phyloP scores from a whole-genome alignment of 176 grass and related monocot genomes.

The Triticum turgidum region DNA sequence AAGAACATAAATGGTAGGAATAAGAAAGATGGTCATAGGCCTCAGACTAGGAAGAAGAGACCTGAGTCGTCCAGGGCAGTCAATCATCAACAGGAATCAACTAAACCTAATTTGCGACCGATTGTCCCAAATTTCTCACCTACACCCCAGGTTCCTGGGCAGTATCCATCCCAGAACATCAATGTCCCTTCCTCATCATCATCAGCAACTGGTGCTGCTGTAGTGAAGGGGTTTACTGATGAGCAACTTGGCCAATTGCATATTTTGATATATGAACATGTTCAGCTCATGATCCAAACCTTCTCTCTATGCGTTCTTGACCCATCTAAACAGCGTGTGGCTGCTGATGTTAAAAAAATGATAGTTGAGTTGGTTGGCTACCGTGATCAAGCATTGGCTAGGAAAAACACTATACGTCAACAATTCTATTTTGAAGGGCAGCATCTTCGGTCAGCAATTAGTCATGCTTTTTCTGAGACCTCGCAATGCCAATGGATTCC shows the following conservation, averaged over 20 bases:
- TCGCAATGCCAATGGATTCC: conserved; percentile 53
- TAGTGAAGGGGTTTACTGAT: conserved; percentile 64
- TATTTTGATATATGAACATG: conserved; percentile 84
- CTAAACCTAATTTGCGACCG: conserved; percentile 47
- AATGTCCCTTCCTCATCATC: conserved; percentile 26
- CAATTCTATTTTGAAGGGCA: conserved; percentile 45
- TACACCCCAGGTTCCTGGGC: conserved; percentile 22
- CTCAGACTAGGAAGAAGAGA: conserved; percentile 69
- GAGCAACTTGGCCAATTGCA: conserved; percentile 78
- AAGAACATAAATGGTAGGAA: too few relatives aligned
- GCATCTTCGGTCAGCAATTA: conserved; percentile 47
- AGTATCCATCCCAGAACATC: conserved; percentile 39
- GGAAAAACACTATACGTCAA: conserved; percentile 46
- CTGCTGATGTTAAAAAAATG: conserved; percentile 66
- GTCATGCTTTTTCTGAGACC: conserved; percentile 38
- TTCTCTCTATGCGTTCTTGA: conserved; percentile 90
- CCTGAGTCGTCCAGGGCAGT: conserved; percentile 34
- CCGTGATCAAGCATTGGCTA: conserved; percentile 69
- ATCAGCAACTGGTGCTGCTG: conserved; percentile 36
- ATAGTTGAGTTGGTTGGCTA: conserved; percentile 69
- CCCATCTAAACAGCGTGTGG: conserved; percentile 62
- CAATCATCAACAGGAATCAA: conserved; percentile 27
- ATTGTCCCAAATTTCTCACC: conserved; percentile 57
- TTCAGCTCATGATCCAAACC: conserved; percentile 85
- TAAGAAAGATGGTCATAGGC: conserved; percentile 17